Evolutionary conservation across 2,329 filamentous ascomycete genomes (phyloP).

Genomic region (Aspergillus flavus): DNA sequence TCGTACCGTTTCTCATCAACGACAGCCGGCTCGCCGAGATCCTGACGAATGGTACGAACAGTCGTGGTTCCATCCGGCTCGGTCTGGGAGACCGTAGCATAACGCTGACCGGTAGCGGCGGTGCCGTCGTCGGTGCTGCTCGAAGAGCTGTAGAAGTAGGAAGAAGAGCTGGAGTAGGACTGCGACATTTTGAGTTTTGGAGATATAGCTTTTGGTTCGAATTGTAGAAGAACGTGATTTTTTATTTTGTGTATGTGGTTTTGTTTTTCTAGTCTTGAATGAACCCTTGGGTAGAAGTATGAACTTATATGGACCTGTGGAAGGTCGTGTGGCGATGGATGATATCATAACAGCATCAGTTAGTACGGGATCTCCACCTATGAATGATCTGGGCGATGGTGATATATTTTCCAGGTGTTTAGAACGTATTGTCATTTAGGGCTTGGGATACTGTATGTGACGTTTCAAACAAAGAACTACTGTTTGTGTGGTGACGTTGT

Average conservation of each 20-base stretch:
- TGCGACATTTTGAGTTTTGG: slow-evolving; percentile 22
- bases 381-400: too few species aligned
- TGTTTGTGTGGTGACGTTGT: not conserved
- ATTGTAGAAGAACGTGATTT: not conserved
- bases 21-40: slow-evolving; percentile 36
- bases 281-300: too few species aligned
- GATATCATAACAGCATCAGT: not conserved
- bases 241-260: not conserved
- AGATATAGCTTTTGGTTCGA: not conserved
- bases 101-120: slow-evolving; percentile 35
- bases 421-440: not conserved
- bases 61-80: slow-evolving; percentile 35
- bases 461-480: too few species aligned
- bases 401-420: too few species aligned
- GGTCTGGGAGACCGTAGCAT: slow-evolving; percentile 35
- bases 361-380: not conserved
- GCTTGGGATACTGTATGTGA: not conserved
- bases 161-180: slow-evolving; percentile 33
- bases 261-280: not conserved
- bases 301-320: not conserved
- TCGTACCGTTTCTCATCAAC: slow-evolving; percentile 40
- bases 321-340: not conserved
- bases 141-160: slow-evolving; percentile 35
- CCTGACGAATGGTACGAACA: slow-evolving; percentile 38
- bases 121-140: slow-evolving; percentile 28